Evolutionary conservation across 1,139 yeast species (phyloP), one percentile per base, ranked within the genome.

Genomic region (Wickerhamiella pararugosa): DNA sequence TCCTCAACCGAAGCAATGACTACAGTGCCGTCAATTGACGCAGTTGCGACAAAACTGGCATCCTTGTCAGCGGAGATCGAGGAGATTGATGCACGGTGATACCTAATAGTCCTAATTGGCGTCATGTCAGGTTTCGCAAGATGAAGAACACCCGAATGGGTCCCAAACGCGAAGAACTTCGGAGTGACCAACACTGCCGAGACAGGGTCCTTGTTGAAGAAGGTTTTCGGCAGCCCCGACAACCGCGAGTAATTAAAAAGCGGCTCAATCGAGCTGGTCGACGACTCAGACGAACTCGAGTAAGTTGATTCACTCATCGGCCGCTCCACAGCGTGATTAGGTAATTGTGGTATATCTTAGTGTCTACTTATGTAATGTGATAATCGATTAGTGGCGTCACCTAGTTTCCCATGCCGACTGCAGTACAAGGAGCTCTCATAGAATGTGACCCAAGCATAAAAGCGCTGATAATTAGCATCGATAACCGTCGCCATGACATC

Each of bases 11-110:
- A 72, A 0, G 94, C 92, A 7, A 87, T 73, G 0, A 83, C 86
- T 0, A 87, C 80, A 0, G 94, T 81, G 0, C 98, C 97, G 56
- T 90, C 97, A 67, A 87, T 79, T 0, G 96, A 84, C 0, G 87
- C 94, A 0, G 93, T 78, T 0, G 87, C 93, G 50, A 87, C 74
- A 52, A 69, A 76, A 8, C 61, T 60, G 0, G 92, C 93, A 53
- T 84, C 94, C n/a, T 2, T 77, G 4, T 15, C 21, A 64, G 0
- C 41, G 27, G 40, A 34, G 7, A 51, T 43, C 11, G 84, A 73
- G 35, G 87, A 62, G 2, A 90, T 73, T 0, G 95, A 83, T 0
- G 97, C 90, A 39, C 83, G 66, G 53, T 92, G 96, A 1, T 92
- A 90, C 51, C 83, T 74, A 48, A 82, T 71, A 0, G 94, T 78